phyloP scores from a whole-genome alignment of 805 yeast species.

The Suhomyces emberorum region DNA sequence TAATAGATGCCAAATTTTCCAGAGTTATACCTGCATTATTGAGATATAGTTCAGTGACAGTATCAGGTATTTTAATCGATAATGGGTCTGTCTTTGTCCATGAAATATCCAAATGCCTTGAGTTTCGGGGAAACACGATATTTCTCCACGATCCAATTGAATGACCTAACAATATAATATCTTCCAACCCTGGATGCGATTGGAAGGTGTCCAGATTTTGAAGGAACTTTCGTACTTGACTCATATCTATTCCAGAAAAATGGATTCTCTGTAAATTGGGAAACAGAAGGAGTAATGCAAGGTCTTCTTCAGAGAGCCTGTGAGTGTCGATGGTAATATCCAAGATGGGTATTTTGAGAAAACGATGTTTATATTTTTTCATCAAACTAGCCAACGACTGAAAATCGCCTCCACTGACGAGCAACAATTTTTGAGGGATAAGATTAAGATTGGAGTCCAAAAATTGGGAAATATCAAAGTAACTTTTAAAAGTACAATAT shows the following conservation, averaged over 20 bases:
- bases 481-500: conserved; percentile 17
- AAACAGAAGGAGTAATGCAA: conserved; percentile 20
- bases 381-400: conserved; percentile 24
- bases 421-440: conserved; percentile 23
- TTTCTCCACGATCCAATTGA: conserved; percentile 26
- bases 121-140: conserved; percentile 22
- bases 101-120: conserved; percentile 32
- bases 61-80: conserved; percentile 21
- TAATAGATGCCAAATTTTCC: conserved; percentile 6
- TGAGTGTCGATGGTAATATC: conserved; percentile 29
- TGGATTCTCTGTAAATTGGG: conserved; percentile 29
- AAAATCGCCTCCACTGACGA: conserved; percentile 32
- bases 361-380: conserved; percentile 14
- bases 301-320: conserved; percentile 16
- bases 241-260: conserved; percentile 22
- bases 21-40: conserved; percentile 25
- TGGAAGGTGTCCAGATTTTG: conserved; percentile 7
- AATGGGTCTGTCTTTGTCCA: conserved; percentile 30
- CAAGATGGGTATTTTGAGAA: conserved; percentile 14
- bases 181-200: conserved; percentile 14
- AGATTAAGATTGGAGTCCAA: conserved; percentile 26
- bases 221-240: conserved; percentile 5
- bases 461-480: conserved; percentile 31
- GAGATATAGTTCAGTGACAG: conserved; percentile 27
- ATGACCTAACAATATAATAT: conserved; percentile 34